phyloP scores from a whole-genome alignment of 108 stramenopile species.

The Mediolabrus comicus region DNA sequence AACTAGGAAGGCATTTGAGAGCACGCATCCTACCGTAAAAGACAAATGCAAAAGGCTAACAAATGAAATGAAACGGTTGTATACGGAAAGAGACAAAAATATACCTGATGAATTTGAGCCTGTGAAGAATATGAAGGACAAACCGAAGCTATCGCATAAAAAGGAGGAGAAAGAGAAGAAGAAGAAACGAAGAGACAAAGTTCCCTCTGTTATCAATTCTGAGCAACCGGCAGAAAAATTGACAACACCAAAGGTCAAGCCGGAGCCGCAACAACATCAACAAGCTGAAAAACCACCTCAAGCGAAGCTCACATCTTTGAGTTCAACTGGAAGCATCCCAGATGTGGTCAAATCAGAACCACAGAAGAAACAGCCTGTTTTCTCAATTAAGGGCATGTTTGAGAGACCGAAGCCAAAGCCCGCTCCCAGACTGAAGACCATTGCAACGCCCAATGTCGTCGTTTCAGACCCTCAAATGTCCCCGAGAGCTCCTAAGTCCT shows the following conservation, averaged over 20 bases:
- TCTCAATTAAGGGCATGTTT: slow-evolving; percentile 53
- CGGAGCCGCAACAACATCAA: slow-evolving; percentile 18
- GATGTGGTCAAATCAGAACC: slow-evolving; percentile 10
- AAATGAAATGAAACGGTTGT: slow-evolving; percentile 48
- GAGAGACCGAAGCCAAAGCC: slow-evolving; percentile 41
- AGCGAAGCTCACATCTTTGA: not conserved
- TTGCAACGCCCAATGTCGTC: not conserved
- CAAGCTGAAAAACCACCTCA: not conserved
- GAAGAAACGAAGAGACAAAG: slow-evolving; percentile 4
- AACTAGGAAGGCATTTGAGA: slow-evolving; percentile 45
- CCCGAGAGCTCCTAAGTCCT: slow-evolving; percentile 30
- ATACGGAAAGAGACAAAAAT: slow-evolving; percentile 33
- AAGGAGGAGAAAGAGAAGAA: slow-evolving; percentile 5
- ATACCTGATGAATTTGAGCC: slow-evolving; percentile 49
- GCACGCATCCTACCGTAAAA: slow-evolving; percentile 30
- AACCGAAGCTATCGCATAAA: not conserved
- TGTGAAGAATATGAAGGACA: slow-evolving; percentile 22
- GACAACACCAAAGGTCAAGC: slow-evolving; percentile 16
- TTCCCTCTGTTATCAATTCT: slow-evolving; percentile 9
- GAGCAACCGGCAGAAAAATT: slow-evolving; percentile 7
- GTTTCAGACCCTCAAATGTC: slow-evolving; percentile 18
- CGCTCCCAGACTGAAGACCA: slow-evolving; percentile 18
- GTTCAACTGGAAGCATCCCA: not conserved
- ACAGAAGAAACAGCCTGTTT: slow-evolving; percentile 20
- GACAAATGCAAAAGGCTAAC: slow-evolving; percentile 44